Evolutionary conservation across 495 filamentous ascomycete genomes (phyloP), one percentile per base, ranked within the genome.

Genomic region (Talaromyces adpressus): DNA sequence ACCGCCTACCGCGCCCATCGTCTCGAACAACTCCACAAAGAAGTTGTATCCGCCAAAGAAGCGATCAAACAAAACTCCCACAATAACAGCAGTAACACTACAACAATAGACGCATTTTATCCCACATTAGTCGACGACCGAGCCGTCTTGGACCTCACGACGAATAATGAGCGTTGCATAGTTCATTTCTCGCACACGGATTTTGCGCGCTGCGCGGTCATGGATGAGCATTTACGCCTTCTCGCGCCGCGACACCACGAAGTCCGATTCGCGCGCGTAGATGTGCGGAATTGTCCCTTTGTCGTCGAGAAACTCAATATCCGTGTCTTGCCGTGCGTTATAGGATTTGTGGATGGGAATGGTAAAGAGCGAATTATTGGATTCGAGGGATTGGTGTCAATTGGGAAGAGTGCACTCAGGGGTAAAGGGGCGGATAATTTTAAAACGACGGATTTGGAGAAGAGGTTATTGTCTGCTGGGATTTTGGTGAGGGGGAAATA

Each of bases 141-240:
- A 68, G 67, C 75, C 12, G 70, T 91, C 11, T 83, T 93, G 69
- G 85, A 89, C 63, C 82, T 88, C 59, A 91, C 88, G 4, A 91
- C 89, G 11, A 75, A 76, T 34, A 83, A 81, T 0, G 82, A 87
- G 63, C 75, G 82, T 36, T 86, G 84, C 65, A 80, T 92, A 0
- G 84, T 92, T 27, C 90, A 93, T 72, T 93, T 93, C 75, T 85
- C 82, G 64, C 89, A 91, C 69, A 76, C 85, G 6, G 89, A 92
- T 69, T 93, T 93, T 73, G 77, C 79, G 6, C 83, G 90, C 8
- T 93, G 90, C 70, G 70, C 78, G 12, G 83, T 89, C 56, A 90
- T 91, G 88, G 87, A 89, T 68, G 70, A 71, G 27, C 84, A 87
- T 71, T 73, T 91, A 9, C 76, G 80, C 57, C 77, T 82, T 56